Percentiles rank a stretch among this genome's conserved stretches.
Conservation (phyloP, 2,329 filamentous ascomycete genomes). For the Aphanocladium album region DNA sequence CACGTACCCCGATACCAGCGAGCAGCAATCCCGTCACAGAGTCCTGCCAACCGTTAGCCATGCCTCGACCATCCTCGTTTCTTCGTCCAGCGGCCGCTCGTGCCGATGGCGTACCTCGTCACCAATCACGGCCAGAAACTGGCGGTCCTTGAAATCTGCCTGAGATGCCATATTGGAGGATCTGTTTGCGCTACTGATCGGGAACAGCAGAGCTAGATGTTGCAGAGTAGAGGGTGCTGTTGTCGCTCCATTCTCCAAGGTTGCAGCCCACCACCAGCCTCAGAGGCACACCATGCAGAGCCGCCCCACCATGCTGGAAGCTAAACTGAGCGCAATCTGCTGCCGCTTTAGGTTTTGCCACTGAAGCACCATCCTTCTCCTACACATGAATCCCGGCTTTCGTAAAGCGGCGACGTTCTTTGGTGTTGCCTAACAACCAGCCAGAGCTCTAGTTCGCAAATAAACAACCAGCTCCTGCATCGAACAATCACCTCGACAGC, state of each 20-base stretch:
- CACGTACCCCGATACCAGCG: constrained; percentile 81
- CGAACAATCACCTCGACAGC: not conserved
- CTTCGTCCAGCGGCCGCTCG: not conserved
- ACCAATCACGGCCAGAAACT: constrained; percentile 96
- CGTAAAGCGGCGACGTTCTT: not conserved
- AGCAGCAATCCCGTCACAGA: constrained; percentile 94
- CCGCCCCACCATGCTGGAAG: not conserved
- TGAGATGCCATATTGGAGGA: constrained; percentile 42
- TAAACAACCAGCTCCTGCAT: constrained; percentile 5
- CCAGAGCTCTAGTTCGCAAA: constrained; percentile 8
- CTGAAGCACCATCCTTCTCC: not conserved
- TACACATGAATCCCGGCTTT: not conserved
- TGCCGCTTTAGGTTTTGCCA: constrained; percentile 4
- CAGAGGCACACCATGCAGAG: not conserved
- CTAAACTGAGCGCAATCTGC: not conserved
- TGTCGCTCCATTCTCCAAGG: not conserved
- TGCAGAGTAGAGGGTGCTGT: not conserved
- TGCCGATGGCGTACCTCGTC: constrained; percentile 66
- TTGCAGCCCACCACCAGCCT: not conserved
- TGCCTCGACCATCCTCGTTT: constrained; percentile 8
- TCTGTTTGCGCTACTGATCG: not conserved
- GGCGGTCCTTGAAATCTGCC: constrained; percentile 71
- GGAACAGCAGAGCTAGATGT: not conserved
- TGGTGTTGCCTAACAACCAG: constrained; percentile 9
- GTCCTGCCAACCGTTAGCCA: constrained; percentile 56